A percentile compares a stretch with the other conserved stretches of the same genome.
phyloP scores from a whole-genome alignment of 345 rosid species.

The Limnanthes douglasii region DNA sequence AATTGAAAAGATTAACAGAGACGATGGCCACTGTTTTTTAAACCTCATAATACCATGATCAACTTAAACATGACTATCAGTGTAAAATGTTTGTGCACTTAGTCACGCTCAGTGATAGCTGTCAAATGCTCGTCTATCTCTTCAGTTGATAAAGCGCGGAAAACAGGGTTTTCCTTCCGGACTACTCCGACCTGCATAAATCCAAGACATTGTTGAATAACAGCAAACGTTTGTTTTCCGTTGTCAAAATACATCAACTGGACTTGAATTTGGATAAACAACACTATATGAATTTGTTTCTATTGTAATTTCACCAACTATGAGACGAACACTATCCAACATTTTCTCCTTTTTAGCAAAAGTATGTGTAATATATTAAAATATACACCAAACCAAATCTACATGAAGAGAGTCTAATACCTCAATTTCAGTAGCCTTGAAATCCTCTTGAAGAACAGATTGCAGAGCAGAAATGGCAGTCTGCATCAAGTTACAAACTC shows the following conservation, averaged over 20 bases:
- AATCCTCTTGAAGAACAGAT: conserved; percentile 85
- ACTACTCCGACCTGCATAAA: conserved; percentile 67
- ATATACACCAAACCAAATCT: not conserved
- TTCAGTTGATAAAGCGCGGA: conserved; percentile 42
- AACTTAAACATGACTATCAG: too few relatives aligned
- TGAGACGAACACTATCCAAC: too few relatives aligned
- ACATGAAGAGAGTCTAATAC: conserved; percentile 14
- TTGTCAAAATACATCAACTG: too few relatives aligned
- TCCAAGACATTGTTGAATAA: not conserved
- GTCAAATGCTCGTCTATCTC: conserved; percentile 78
- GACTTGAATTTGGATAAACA: too few relatives aligned
- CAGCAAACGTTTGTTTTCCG: too few relatives aligned
- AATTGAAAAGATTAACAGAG: too few relatives aligned
- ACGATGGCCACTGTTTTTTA: too few relatives aligned
- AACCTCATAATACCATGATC: too few relatives aligned
- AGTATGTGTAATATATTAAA: not conserved
- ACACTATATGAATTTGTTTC: too few relatives aligned
- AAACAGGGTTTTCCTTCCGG: conserved; percentile 36
- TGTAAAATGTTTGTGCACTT: too few relatives aligned
- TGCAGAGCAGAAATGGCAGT: conserved; percentile 75
- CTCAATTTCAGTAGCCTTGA: conserved; percentile 94
- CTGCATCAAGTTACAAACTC: conserved; percentile 14
- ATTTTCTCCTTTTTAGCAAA: too few relatives aligned
- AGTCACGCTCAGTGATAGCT: conserved; percentile 76
- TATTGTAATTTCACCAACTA: too few relatives aligned